These are phyloP conservation scores for Millerozyma miso DNA, from an alignment of 805 yeast species.

Conservation along the genomic window DNA sequence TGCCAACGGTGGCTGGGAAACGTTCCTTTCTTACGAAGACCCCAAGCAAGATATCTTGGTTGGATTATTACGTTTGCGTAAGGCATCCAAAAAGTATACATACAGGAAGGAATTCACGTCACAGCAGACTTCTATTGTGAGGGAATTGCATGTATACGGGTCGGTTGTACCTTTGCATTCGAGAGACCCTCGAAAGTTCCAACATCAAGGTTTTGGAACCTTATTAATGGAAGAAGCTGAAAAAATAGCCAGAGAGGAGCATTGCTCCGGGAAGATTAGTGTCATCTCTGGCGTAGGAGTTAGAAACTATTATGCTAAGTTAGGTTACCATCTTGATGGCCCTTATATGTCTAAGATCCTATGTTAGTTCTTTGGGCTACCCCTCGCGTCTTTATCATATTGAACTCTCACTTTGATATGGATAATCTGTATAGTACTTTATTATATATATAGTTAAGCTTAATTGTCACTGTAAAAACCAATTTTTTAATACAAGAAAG, in stretches of 20 bases:
- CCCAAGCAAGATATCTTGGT: conserved; percentile 94
- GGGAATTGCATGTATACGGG: conserved; percentile 96
- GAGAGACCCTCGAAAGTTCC: conserved; percentile 95
- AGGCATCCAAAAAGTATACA: conserved; percentile 84
- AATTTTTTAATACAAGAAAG: not conserved
- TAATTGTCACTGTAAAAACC: not conserved
- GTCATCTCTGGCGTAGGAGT: conserved; percentile 98
- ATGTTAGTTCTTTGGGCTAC: not conserved
- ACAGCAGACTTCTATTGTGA: conserved; percentile 89
- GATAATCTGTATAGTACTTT: not conserved
- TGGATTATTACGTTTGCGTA: conserved; percentile 83
- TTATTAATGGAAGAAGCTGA: conserved; percentile 98
- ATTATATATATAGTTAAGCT: no score
- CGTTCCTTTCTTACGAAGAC: conserved; percentile 92
- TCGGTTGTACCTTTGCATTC: conserved; percentile 95
- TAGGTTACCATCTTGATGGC: conserved; percentile 91
- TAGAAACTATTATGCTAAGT: conserved; percentile 86
- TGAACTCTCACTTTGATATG: not conserved
- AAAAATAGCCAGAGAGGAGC: conserved; percentile 91
- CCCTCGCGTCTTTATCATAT: no score
- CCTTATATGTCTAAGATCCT: conserved; percentile 85
- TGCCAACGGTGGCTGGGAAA: conserved; percentile 99
- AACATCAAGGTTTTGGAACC: conserved; percentile 98
- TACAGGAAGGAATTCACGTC: conserved; percentile 80
- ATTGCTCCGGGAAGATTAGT: conserved; percentile 84